Percentiles rank a stretch among this genome's conserved stretches.
phyloP scores from a whole-genome alignment of 768 basidiomycete species.

The Rhizopogon salebrosus region DNA sequence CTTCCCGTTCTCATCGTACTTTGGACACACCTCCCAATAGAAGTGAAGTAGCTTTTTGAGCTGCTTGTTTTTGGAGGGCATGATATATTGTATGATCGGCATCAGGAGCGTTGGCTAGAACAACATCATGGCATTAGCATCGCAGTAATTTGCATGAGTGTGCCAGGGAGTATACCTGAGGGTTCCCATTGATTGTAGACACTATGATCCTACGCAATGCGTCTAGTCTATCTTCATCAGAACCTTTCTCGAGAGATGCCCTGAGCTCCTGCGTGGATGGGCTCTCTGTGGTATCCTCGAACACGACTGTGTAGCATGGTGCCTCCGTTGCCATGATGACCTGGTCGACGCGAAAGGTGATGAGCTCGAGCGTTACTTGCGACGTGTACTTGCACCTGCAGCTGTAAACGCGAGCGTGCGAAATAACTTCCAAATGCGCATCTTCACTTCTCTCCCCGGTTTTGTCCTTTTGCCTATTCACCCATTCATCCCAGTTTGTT shows the following conservation, averaged over 20 bases:
- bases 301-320: constrained; percentile 75
- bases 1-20: constrained; percentile 95
- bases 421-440: constrained; percentile 11
- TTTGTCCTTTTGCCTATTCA: constrained; percentile 12
- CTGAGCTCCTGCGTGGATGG: constrained; percentile 82
- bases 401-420: constrained; percentile 10
- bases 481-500: not conserved
- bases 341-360: not conserved
- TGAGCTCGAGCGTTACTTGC: not conserved
- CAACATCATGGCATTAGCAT: not conserved
- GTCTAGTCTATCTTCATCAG: constrained; percentile 95
- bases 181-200: constrained; percentile 90
- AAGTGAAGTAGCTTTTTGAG: constrained; percentile 96
- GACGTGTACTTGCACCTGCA: not conserved
- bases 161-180: constrained; percentile 55
- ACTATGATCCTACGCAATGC: constrained; percentile 92
- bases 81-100: constrained; percentile 97
- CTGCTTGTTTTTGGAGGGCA: constrained; percentile 92
- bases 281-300: constrained; percentile 66
- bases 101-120: constrained; percentile 85
- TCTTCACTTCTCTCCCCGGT: constrained; percentile 11
- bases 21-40: constrained; percentile 97
- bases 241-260: constrained; percentile 84
- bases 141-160: not conserved
- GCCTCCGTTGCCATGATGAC: constrained; percentile 41